These are phyloP conservation scores for Globisporangium okanoganense DNA, from an alignment of 352 stramenopile genomes.

Conservation along the genomic window DNA sequence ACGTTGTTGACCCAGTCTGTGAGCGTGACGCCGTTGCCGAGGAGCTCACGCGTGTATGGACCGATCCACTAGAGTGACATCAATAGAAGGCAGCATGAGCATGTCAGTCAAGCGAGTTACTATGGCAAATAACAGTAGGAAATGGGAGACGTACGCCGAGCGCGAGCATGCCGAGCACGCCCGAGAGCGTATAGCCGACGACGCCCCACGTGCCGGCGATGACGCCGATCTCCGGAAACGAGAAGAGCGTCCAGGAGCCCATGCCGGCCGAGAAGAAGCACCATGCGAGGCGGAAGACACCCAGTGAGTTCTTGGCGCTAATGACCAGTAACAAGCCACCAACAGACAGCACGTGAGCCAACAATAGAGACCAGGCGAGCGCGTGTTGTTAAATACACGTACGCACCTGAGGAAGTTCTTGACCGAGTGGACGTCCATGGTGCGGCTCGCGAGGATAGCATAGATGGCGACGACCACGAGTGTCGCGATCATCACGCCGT, in stretches of 20 bases:
- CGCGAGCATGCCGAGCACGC: conserved; percentile 51
- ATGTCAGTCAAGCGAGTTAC: neutral
- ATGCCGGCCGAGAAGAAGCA: conserved; percentile 78
- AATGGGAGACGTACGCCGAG: conserved; percentile 28
- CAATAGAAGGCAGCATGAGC: neutral
- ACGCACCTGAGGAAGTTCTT: conserved; percentile 62
- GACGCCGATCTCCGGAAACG: conserved; percentile 74
- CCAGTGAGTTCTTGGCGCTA: conserved; percentile 69
- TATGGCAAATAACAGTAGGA: neutral
- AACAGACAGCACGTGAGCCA: neutral
- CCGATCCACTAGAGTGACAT: conserved; percentile 29
- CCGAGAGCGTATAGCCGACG: conserved; percentile 71
- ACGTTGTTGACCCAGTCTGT: conserved; percentile 60
- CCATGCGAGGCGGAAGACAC: conserved; percentile 54
- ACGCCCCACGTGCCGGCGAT: conserved; percentile 66
- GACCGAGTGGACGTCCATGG: conserved; percentile 46
- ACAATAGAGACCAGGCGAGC: neutral
- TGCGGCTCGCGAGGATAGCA: conserved; percentile 58
- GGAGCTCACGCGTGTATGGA: conserved; percentile 48
- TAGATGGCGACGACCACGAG: conserved; percentile 57
- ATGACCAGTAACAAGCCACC: neutral
- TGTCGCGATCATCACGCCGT: conserved; percentile 58
- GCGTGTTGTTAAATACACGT: neutral
- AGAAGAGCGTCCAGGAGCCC: conserved; percentile 73
- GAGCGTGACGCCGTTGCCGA: conserved; percentile 71